Base-by-base conservation (phyloP, 169 alveolate genomes). In the Plasmodium knowlesi region DNA sequence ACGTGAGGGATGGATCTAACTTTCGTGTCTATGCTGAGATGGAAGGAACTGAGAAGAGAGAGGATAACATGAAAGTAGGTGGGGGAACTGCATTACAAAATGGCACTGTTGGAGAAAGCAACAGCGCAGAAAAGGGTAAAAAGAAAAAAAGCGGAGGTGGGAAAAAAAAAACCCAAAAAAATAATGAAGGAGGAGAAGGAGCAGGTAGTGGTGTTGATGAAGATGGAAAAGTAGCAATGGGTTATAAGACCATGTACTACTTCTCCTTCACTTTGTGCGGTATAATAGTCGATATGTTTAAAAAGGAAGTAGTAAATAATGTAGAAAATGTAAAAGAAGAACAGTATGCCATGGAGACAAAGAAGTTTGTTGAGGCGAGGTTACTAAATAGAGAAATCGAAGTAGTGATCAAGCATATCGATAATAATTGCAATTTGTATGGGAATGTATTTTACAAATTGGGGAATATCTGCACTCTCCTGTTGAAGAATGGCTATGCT, bases 401-500 rank as follows among this genome's bases (percentile, higher is more conserved):
- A 43, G 14, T 89, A 41, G 94, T 79, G 46, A 89, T 89, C 2
- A 89, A 80, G 19, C 94, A 89, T 67, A 54, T 89, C 3, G 94
- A 89, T 80, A 89, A 89, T 14, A 89, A 89, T 41, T 80, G 67
- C 71, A 89, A 89, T 80, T 73, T 89, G 12, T 89, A 89, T 80
- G 94, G 84, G 1, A 89, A 89, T 79, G 39, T 89, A 25, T 19
- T 79, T 80, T 89, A 89, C 53, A 89, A 89, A 19, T 53, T 89
- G 67, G 94, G 94, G 28, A 89, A 89, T 89, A 89, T 89, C 9
- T 89, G 94, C 57, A 61, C 73, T 19, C 46, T 89, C 30, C 82
- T 89, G 72, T 80, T 89, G 73, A 89, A 80, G 50, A 89, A 41
- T 89, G 94, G 94, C 72, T 89, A 89, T 80, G 94, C 94, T 4